Base-by-base conservation (phyloP, 768 basidiomycete species). In the Boletus bicolor region DNA sequence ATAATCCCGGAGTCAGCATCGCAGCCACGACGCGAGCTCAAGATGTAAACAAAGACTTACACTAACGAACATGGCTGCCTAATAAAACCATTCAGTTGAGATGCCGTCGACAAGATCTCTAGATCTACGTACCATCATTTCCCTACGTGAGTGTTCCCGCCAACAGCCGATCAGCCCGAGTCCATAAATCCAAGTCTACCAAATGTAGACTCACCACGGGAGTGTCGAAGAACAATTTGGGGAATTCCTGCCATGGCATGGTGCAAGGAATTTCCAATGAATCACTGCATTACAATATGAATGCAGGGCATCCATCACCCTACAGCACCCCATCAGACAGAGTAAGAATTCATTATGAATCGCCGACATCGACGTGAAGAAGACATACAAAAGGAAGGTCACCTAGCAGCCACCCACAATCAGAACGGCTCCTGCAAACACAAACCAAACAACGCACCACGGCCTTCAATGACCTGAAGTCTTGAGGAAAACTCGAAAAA, bases 401-500 rank as follows among this genome's bases (percentile, higher is more conserved):
- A 60, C 53, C 59, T 60, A 26, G 15, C 11, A 12, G 7, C 1
- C 26, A 14, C 26, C 10, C 11, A 21, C 11, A 17, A 36, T 61
- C 14, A 52, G 24, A 34, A 44, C 10, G 3, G 24, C 26, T 3
- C 4, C 6, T 12, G 28, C 21, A 7, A 17, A 12, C 2, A 17
- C 2, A 11, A 17, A 28, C 24, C 4, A 19, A 51, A 24, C 7
- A 2, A 44, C 54, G 39, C 9, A 61, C 60, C 59, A 49, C 8
- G 0, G 9, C 19, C 15, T 61, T 62, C 49, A 61, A 19, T 8
- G 51, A 30, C 26, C 21, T 50, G 2, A 56, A 15, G 32, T 61
- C 60, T 10, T n/a, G 39, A 7, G 59, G 53, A 35, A 60, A 60
- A 26, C 42, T 51, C 14, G 15, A 41, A 24, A 49, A 58, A 15